A percentile compares a stretch with the other conserved stretches of the same genome.
Conservation (phyloP, 2,329 filamentous ascomycete species). For the Penicillium sp. region DNA sequence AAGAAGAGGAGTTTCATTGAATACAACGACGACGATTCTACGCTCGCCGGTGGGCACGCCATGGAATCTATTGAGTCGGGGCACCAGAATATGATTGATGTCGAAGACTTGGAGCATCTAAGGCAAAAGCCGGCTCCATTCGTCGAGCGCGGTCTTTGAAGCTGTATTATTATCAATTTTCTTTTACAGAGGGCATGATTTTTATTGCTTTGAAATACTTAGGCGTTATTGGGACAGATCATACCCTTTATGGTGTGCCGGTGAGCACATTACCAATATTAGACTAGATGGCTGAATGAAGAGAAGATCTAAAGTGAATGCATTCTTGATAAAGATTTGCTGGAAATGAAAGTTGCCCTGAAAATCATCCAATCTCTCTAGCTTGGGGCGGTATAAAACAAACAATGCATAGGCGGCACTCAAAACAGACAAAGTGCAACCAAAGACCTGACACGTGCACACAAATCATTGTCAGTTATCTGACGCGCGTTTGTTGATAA, state of each 20-base stretch:
- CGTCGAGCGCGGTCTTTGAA: conserved; percentile 8
- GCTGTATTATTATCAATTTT: neutral
- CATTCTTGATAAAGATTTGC: neutral
- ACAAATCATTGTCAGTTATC: neutral
- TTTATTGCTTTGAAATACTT: neutral
- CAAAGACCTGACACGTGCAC: neutral
- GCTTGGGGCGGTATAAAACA: neutral
- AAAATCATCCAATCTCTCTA: neutral
- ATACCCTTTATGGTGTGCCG: neutral
- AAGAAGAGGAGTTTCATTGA: conserved; percentile 14
- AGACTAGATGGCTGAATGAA: neutral
- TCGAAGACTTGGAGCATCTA: conserved; percentile 1
- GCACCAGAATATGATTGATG: neutral
- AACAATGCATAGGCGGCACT: neutral
- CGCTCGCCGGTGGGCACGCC: neutral
- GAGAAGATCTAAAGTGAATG: neutral
- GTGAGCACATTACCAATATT: neutral
- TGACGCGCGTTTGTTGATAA: neutral
- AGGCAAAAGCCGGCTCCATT: conserved; percentile 14
- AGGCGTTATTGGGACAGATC: neutral
- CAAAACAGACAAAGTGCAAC: neutral
- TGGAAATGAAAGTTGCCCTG: neutral
- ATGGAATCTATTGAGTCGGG: neutral
- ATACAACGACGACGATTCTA: neutral
- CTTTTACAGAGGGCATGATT: neutral